Evolutionary conservation across 345 rosid species (phyloP).

Genomic region (Atalantia buxifolia): DNA sequence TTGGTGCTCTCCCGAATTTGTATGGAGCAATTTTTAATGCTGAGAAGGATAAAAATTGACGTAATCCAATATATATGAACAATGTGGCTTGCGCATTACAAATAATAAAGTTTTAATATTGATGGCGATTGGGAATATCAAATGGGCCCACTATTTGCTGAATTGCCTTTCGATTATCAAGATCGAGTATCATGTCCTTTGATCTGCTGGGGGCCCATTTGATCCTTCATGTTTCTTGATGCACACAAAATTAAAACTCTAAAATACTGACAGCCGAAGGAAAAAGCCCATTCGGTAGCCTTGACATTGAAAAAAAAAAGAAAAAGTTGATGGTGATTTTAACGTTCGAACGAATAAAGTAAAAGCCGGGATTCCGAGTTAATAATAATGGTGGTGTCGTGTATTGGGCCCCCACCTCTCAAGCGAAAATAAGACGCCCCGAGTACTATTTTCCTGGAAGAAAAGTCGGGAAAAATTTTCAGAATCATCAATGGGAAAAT

Average conservation of each 20-base stretch:
- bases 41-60: background rate
- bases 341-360: background rate
- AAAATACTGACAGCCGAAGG: no score
- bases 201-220: background rate
- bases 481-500: background rate
- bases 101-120: no score
- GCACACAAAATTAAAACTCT: no score
- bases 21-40: background rate
- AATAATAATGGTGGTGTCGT: background rate
- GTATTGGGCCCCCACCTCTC: background rate
- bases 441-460: background rate
- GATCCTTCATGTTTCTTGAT: background rate
- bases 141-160: background rate
- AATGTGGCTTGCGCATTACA: background rate
- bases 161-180: background rate
- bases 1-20: constrained; percentile 7
- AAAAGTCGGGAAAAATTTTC: background rate
- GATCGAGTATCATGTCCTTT: background rate
- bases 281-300: background rate
- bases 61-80: background rate
- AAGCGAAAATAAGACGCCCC: background rate
- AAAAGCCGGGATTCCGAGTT: background rate
- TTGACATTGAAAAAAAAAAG: no score
- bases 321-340: background rate
- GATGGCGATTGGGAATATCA: background rate